Base-by-base conservation (phyloP, 352 stramenopile genomes). In the Albugo laibachii region DNA sequence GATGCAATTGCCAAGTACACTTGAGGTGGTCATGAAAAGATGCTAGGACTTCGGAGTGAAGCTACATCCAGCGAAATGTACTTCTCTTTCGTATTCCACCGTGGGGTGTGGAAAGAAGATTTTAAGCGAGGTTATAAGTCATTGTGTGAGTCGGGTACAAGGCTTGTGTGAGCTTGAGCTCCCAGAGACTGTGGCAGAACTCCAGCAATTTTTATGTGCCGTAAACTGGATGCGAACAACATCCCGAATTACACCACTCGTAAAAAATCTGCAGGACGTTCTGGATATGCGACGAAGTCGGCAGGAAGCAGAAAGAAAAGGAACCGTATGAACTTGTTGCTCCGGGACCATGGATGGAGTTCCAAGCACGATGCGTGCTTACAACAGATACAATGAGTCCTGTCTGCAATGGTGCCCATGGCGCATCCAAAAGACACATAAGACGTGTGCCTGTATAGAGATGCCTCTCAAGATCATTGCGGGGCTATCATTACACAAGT, bases 201-300 rank as follows among this genome's bases (percentile, higher is more conserved):
- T 68, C 1, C 57, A 61, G n/a, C 50, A 64, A 40, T 65, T 59
- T 12, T 13, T 69, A 1, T 63, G 54, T 42, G 57, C 57, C 0
- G 35, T 43, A 0, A 65, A 65, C 13, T 65, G 56, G 62, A 63
- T 68, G 59, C 53, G 54, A 3, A 38, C 16, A 65, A 47, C 13
- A 66, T 71, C n/a, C 48, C 62, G 0, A 37, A 59, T 1, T 42
- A 47, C 41, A 0, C n/a, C 35, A 10, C 36, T 65, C 2, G 49
- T 47, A 11, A 50, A 36, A 12, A 47, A 38, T 5, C 50, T 65
- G 5, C 43, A 52, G 12, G 21, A 36, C 2, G n/a, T 52, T 0
- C 16, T 63, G 0, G 56, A 12, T 36, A 20, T 0, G 55, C 50
- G 53, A 35, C 11, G 27, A 5, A 20, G 5, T 41, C 47, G 0